Evolutionary conservation across 164 flowering plant species (phyloP).

Genomic region (Malania oleifera): DNA sequence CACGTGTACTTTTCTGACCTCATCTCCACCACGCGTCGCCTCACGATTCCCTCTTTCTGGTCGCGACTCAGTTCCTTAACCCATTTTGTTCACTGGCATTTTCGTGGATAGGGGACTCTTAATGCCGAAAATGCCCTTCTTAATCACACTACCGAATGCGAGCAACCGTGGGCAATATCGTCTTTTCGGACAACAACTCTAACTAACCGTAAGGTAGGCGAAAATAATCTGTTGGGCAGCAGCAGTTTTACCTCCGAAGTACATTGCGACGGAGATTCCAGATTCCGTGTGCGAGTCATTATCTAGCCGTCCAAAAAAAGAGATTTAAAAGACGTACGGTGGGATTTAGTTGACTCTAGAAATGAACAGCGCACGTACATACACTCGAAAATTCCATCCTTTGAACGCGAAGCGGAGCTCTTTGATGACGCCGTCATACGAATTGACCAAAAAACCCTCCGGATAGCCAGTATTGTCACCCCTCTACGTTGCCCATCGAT

Average conservation of each 20-base stretch:
- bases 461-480: too few relatives aligned
- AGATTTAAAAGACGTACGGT: slow-evolving; percentile 10
- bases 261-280: not conserved
- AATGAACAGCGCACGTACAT: not conserved
- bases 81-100: not conserved
- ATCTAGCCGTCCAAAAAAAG: not conserved
- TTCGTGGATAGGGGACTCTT: not conserved
- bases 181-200: not conserved
- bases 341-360: not conserved
- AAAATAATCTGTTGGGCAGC: slow-evolving; percentile 1
- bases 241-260: slow-evolving; percentile 5
- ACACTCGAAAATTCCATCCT: slow-evolving; percentile 16
- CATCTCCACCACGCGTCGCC: slow-evolving; percentile 20
- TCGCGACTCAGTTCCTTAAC: slow-evolving; percentile 12
- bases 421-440: slow-evolving; percentile 24
- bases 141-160: not conserved
- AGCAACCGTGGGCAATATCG: not conserved
- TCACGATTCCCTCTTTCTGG: not conserved
- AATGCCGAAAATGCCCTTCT: slow-evolving; percentile 7
- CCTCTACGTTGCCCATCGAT: too few relatives aligned
- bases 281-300: not conserved
- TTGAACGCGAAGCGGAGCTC: slow-evolving; percentile 13
- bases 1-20: not conserved
- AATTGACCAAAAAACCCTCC: slow-evolving; percentile 10
- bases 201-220: slow-evolving; percentile 24